A percentile compares a stretch with the other conserved stretches of the same genome.
These are phyloP conservation scores for Isochrysis galbana DNA, from an alignment of 78 protist genomes.

Conservation along the genomic window DNA sequence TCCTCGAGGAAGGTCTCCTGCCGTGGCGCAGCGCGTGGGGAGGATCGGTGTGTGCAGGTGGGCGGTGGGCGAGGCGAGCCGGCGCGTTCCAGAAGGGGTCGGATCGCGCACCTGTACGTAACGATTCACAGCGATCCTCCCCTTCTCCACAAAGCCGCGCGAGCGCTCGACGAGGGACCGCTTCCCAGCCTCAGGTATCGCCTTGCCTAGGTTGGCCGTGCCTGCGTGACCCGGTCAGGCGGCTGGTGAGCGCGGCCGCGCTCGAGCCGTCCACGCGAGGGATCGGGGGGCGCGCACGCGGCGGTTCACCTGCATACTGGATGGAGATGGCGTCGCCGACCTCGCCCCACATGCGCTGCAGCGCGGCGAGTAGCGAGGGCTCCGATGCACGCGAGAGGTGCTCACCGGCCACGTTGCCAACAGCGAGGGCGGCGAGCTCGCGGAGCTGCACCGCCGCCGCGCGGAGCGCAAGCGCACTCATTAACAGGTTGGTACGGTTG, in stretches of 20 bases:
- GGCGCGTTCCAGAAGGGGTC: too few relatives aligned
- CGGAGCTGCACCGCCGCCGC: not conserved
- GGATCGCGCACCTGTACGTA: not conserved
- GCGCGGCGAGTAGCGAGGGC: not conserved
- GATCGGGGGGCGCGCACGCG: too few relatives aligned
- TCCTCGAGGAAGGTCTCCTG: slow-evolving; percentile 22
- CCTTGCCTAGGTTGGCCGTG: not conserved
- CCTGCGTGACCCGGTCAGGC: too few relatives aligned
- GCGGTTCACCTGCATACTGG: slow-evolving; percentile 22
- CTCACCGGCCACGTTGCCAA: too few relatives aligned
- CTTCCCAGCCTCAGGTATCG: not conserved
- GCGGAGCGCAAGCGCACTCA: not conserved
- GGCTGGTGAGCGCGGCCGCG: too few relatives aligned
- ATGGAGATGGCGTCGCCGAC: not conserved
- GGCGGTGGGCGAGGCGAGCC: too few relatives aligned
- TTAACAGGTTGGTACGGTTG: slow-evolving; percentile 53
- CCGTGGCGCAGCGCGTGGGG: too few relatives aligned
- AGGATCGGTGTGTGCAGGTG: too few relatives aligned
- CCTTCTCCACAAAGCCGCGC: not conserved
- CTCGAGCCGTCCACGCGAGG: too few relatives aligned
- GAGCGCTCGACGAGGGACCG: slow-evolving; percentile 8
- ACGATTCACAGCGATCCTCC: not conserved
- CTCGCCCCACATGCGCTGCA: not conserved
- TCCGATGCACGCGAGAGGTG: not conserved
- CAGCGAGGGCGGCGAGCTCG: not conserved